Base-by-base conservation (phyloP, 2,329 filamentous ascomycete genomes). In the Trichoderma endophyticum region DNA sequence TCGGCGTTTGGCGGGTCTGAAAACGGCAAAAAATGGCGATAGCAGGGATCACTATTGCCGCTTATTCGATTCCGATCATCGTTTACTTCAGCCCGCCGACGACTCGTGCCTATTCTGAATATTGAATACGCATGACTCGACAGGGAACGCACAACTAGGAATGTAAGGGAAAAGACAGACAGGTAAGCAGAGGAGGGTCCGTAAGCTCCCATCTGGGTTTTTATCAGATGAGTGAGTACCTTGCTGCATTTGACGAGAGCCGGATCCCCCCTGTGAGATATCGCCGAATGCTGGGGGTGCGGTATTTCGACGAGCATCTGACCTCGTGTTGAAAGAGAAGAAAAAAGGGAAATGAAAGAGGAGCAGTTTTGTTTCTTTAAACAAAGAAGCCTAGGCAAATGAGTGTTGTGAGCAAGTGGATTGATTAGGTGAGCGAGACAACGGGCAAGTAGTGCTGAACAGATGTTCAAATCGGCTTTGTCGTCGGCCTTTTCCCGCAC, bases 361-460 rank as follows among this genome's bases (percentile, higher is more conserved):
- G 26, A 7, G 43, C 12, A 7, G 18, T 64, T 8, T 14, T 12
- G 18, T 18, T 28, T 14, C 24, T 15, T n/a, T 14, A 21, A 2
- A 15, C 11, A 21, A 18, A 3, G 15, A 54, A 28, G 30, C 21
- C 4, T 12, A 9, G 9, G 24, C 2, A 6, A 34, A 9, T 15
- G 4, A 28, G 54, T 60, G 21, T 21, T 18, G 54, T 30, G 14
- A 43, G 51, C 56, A 54, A 18, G 65, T 60, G 65, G 65, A 12
- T 68, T 36, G 65, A 68, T 68, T 36, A 68, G 39, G 65, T 60
- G 65, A 68, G 65, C 65, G 2, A 56, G 51, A 57, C 2, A 54
- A 54, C 2, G n/a, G 3, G 48, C 48, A 24, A 54, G 48, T 6
- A 21, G 18, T 9, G 6, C 21, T 26, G 26, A 39, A 39, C 15